These are phyloP conservation scores for Saccharum officinarum DNA, from an alignment of 176 grass and related monocot genomes.

Conservation along the genomic window DNA sequence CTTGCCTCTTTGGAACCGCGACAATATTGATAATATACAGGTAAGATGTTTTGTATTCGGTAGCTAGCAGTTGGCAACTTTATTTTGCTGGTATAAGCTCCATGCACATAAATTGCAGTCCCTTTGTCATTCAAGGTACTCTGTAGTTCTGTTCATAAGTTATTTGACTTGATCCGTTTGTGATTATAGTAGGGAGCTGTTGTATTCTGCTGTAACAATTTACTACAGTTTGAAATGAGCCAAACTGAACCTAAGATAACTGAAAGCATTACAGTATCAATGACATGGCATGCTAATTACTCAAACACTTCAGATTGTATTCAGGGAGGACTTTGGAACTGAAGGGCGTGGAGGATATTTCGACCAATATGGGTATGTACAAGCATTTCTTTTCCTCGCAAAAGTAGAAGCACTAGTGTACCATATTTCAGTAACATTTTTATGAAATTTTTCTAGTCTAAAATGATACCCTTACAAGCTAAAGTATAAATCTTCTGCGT, in stretches of 20 bases:
- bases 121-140: constrained; percentile 19
- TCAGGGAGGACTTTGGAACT: constrained; percentile 97
- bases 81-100: not conserved
- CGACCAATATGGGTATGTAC: constrained; percentile 88
- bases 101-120: not conserved
- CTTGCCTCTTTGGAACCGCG: constrained; percentile 89
- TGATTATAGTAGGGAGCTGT: not conserved
- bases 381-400: not conserved
- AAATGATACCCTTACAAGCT: constrained; percentile 16
- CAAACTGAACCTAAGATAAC: constrained; percentile 26
- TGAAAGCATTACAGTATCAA: constrained; percentile 10
- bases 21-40: constrained; percentile 96
- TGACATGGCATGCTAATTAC: constrained; percentile 16
- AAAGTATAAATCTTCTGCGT: not conserved
- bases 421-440: constrained; percentile 33
- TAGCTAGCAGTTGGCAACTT: constrained; percentile 28
- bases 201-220: not conserved
- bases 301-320: constrained; percentile 84
- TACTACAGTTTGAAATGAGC: not conserved
- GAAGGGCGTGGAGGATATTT: constrained; percentile 98
- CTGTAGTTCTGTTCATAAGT: constrained; percentile 15
- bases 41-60: constrained; percentile 38
- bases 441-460: constrained; percentile 5
- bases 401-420: not conserved
- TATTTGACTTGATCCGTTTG: not conserved